Base-by-base conservation (phyloP, 176 grass and related monocot genomes). In the Sorghum bicolor region DNA sequence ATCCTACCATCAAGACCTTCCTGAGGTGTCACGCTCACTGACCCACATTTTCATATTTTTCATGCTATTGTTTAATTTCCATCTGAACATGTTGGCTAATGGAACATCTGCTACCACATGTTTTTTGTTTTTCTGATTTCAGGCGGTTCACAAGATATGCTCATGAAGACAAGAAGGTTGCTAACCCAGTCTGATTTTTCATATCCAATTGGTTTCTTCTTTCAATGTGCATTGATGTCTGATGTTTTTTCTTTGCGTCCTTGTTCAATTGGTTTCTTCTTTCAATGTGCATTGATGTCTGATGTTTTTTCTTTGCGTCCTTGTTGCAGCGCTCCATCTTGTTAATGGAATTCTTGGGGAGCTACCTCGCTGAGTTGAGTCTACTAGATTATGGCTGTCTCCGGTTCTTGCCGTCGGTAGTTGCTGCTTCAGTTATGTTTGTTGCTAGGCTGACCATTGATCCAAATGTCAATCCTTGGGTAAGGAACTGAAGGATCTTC, bases 1-100 rank as follows among this genome's bases (percentile, higher is more conserved):
- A 79, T 85, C 96, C 96, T 22, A 99, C 93, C 31, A 92, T 85
- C 50, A 96, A 94, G 84, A 94, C 89, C 19, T 99, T 99, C 80
- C 61, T 99, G 5, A 92, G 92, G 92, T 94, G 67, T 5, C 38
- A 62, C 8, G 5, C 57, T 50, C 20, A 73, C 66, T 67, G 10
- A 74, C n/a, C 31, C 24, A 34, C 61, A 50, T 74, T 0, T 5
- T 43, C 80, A 78, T 4, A 83, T 13, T 32, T 32, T 66, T 82
- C 19, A 2, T 80, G 47, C 5, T 15, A 15, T 20, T 55, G 4
- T 1, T 70, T 82, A 6, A 39, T n/a, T 77, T 34, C 38, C 1
- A 31, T 75, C 15, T 75, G 12, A 79, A 67, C 13, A 29, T 24
- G 33, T 72, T 26, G 1, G 48, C 74, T 68, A 20, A 90, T 77